phyloP scores from a whole-genome alignment of 1,139 yeast genomes.

The Magnusiomyces clavatus region DNA sequence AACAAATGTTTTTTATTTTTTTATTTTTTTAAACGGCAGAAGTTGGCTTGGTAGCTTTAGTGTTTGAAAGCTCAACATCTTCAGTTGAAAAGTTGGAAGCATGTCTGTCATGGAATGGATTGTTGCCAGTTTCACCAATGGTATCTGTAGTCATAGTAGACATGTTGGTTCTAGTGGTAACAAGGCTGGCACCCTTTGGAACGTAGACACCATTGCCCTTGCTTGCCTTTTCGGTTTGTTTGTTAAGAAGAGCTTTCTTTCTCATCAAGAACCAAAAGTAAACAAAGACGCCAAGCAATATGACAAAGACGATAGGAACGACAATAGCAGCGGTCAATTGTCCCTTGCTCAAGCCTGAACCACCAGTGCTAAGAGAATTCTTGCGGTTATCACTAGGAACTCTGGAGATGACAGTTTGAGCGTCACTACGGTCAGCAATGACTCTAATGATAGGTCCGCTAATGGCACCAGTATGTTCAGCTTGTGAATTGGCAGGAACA shows the following conservation, averaged over 20 bases:
- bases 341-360: conserved; percentile 20
- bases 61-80: conserved; percentile 7
- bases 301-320: conserved; percentile 35
- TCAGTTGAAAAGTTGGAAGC: conserved; percentile 1
- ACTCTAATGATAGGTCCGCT: conserved; percentile 36
- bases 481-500: conserved; percentile 29
- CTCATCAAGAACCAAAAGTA: conserved; percentile 15
- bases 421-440: conserved; percentile 27
- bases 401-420: conserved; percentile 27
- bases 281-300: conserved; percentile 12
- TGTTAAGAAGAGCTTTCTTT: conserved; percentile 7
- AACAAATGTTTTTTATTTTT: background rate
- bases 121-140: conserved; percentile 4
- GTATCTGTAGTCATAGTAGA: conserved; percentile 8
- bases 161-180: conserved; percentile 5
- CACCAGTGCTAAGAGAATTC: conserved; percentile 18
- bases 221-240: conserved; percentile 4
- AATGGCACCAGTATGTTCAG: conserved; percentile 32
- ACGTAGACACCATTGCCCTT: conserved; percentile 8
- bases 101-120: conserved; percentile 14
- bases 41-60: conserved; percentile 4
- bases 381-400: conserved; percentile 35
- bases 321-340: conserved; percentile 38
- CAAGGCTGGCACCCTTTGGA: conserved; percentile 1
- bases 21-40: conserved; percentile 9